Conservation (phyloP, 2,329 filamentous ascomycete genomes). For the Rhexocercosporidium sp. region DNA sequence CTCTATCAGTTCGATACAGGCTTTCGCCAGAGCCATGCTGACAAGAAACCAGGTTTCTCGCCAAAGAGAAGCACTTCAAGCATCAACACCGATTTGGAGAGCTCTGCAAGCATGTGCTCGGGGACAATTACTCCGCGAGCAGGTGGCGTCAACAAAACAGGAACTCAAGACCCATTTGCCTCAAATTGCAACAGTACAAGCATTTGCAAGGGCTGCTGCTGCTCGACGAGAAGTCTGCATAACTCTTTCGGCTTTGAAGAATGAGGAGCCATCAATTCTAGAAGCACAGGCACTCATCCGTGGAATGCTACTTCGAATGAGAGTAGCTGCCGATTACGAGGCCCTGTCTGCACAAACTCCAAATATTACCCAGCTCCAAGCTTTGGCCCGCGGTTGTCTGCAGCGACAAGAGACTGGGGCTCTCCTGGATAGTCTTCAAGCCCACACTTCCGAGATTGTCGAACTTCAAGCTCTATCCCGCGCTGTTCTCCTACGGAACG, state of each 20-base stretch:
- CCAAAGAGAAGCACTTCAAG: constrained; percentile 57
- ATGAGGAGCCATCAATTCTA: constrained; percentile 52
- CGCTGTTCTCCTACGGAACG: constrained; percentile 77
- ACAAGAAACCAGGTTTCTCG: constrained; percentile 58
- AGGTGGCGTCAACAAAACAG: constrained; percentile 50
- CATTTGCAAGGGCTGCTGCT: constrained; percentile 54
- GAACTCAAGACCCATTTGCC: constrained; percentile 58
- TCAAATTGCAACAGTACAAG: constrained; percentile 41
- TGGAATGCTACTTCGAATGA: constrained; percentile 63
- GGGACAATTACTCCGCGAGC: constrained; percentile 54
- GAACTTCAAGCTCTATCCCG: constrained; percentile 77
- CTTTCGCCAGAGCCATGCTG: constrained; percentile 67
- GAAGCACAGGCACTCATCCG: constrained; percentile 64
- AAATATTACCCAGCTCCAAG: constrained; percentile 68
- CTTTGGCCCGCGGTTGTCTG: constrained; percentile 67
- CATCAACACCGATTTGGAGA: constrained; percentile 56
- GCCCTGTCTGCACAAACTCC: constrained; percentile 63
- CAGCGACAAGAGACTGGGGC: constrained; percentile 64
- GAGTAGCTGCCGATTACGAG: constrained; percentile 54
- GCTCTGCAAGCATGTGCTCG: constrained; percentile 48
- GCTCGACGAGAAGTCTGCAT: constrained; percentile 56
- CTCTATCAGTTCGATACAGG: constrained; percentile 64
- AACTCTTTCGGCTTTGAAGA: constrained; percentile 54
- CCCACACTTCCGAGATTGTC: constrained; percentile 69
- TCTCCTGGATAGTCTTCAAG: constrained; percentile 72